Evolutionary conservation across 2,329 filamentous ascomycete species (phyloP).

Genomic region (Pezicula carpinea): DNA sequence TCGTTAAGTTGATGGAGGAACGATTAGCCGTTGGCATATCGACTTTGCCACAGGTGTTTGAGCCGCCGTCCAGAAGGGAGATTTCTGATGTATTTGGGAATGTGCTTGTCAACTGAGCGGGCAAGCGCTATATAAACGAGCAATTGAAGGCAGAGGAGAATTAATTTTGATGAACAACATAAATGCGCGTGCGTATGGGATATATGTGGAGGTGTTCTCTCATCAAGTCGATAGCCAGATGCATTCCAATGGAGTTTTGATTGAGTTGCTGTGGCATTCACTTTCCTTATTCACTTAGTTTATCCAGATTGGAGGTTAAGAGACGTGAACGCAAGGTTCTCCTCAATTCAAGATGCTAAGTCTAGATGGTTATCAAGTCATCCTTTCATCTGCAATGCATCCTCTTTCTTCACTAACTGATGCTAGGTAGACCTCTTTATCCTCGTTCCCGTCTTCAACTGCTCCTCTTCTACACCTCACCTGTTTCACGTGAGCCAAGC

Average conservation of each 20-base stretch:
- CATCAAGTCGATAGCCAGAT: background rate
- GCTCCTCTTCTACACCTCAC: too few species aligned
- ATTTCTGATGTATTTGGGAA: slow-evolving; percentile 29
- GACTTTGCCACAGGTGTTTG: slow-evolving; percentile 15
- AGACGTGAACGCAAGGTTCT: too few species aligned
- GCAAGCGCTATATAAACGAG: background rate
- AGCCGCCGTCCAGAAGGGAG: slow-evolving; percentile 23
- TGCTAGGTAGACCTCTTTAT: too few species aligned
- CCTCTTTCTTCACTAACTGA: too few species aligned
- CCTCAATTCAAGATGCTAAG: too few species aligned
- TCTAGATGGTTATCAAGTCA: too few species aligned
- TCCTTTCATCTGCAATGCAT: too few species aligned
- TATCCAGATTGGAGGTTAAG: too few species aligned
- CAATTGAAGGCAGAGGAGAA: background rate
- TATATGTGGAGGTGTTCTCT: background rate
- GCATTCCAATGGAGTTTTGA: slow-evolving; percentile 5
- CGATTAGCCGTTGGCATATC: slow-evolving; percentile 54
- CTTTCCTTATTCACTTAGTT: too few species aligned
- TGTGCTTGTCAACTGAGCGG: slow-evolving; percentile 22
- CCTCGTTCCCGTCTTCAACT: too few species aligned
- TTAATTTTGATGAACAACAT: background rate
- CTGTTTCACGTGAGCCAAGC: too few species aligned
- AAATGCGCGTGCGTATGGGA: background rate
- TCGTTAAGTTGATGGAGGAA: slow-evolving; percentile 86
- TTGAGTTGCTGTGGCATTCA: background rate